Base-by-base conservation (phyloP, 768 basidiomycete species). In the Hericium erinaceus region DNA sequence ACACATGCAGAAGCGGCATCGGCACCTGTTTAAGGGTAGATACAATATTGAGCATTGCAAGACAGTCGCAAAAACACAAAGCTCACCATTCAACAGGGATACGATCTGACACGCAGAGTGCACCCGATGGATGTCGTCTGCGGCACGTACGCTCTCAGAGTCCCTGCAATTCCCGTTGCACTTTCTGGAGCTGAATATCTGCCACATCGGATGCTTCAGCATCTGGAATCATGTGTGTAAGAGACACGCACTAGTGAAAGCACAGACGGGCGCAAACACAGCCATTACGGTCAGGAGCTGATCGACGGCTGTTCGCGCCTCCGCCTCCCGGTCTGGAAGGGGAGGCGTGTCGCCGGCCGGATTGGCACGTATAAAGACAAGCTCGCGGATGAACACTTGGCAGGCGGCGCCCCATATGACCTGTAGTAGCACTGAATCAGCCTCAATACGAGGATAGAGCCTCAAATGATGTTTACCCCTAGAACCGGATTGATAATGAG, bases 361-460 rank as follows among this genome's bases (percentile, higher is more conserved):
- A 26, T 55, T 55, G 28, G 54, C 57, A 9, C 60, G 59, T 22
- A 57, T 52, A 11, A 56, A 51, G 18, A 57, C 41, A 39, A 62
- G 57, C 50, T 62, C 61, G 37, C 56, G 61, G 54, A 62, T 52
- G 37, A 61, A 46, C 28, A 62, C 61, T 2, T 60, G 61, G 3
- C 61, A 48, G 33, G 53, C 24, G 2, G 61, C 61, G 28, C 56
- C 56, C 61, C 61, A 62, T n/a, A 62, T 40, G 2, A 54, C 52
- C 61, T 62, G 40, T 11, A 9, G 16, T 9, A 5, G n/a, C 28
- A 18, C 51, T 1, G 49, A 39, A 24, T 39, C 13, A 13, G 41
- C 8, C 4, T 38, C n/a, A 41, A 33, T 24, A 22, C 24, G 4
- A 55, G 24, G n/a, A 7, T 38, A 3, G 22, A 24, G 33, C n/a